Evolutionary conservation across 805 yeast species (phyloP).

Genomic region (Zygoascus bituminiphila): DNA sequence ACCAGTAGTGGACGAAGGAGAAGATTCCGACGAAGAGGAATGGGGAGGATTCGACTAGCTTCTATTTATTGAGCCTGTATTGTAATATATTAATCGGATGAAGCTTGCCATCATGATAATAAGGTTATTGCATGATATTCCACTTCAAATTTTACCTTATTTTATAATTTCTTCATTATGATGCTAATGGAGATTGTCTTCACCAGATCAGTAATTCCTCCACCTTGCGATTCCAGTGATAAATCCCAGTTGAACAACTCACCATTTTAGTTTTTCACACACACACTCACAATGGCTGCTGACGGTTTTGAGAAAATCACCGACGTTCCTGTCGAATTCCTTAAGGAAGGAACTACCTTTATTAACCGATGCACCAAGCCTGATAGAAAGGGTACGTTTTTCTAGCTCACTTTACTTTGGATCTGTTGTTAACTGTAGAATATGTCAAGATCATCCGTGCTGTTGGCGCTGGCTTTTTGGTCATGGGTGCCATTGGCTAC

Average conservation of each 20-base stretch:
- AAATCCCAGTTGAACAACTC: background rate
- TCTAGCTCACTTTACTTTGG: background rate
- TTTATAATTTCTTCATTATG: no score
- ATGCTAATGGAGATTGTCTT: no score
- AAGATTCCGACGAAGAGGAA: slow-evolving; percentile 27
- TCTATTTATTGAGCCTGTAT: background rate
- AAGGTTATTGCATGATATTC: no score
- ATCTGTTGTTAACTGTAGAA: slow-evolving; percentile 37
- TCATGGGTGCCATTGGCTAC: slow-evolving; percentile 97
- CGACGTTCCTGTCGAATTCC: slow-evolving; percentile 78
- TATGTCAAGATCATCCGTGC: slow-evolving; percentile 85
- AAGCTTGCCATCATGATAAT: no score
- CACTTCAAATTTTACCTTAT: no score
- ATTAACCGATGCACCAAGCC: slow-evolving; percentile 92
- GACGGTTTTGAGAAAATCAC: slow-evolving; percentile 24
- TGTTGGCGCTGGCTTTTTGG: slow-evolving; percentile 92
- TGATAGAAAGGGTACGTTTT: slow-evolving; percentile 56
- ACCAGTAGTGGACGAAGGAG: slow-evolving; percentile 19
- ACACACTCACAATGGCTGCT: slow-evolving; percentile 14
- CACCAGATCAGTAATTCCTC: no score
- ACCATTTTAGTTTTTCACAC: background rate
- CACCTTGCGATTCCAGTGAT: no score
- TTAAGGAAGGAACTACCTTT: slow-evolving; percentile 86
- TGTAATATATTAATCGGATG: background rate
- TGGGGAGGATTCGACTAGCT: slow-evolving; percentile 29